Conservation (phyloP, 768 basidiomycete species). For the Rubroboletus satanas region DNA sequence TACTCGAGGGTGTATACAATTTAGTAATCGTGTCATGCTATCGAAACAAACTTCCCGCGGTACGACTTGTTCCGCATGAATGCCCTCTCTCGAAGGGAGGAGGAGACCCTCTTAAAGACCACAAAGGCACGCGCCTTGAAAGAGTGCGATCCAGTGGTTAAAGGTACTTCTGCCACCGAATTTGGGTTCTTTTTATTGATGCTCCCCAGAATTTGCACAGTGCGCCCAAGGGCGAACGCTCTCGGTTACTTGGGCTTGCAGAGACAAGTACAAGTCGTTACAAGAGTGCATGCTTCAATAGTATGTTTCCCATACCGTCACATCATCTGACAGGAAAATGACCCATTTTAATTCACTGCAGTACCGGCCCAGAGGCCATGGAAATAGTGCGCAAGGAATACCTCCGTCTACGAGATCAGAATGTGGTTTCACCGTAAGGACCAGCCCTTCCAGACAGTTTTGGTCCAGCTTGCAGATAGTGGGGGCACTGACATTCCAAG, state of each 20-base stretch:
- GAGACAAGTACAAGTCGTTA: slow-evolving; percentile 58
- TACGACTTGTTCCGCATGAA: slow-evolving; percentile 50
- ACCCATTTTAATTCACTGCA: slow-evolving; percentile 23
- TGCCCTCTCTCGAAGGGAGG: slow-evolving; percentile 81
- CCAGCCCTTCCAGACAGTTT: neutral
- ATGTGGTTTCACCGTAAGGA: neutral
- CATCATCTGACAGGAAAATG: neutral
- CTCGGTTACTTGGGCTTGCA: slow-evolving; percentile 84
- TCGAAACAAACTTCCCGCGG: slow-evolving; percentile 3
- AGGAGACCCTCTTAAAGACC: slow-evolving; percentile 78
- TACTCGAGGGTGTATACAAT: neutral
- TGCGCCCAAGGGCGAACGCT: slow-evolving; percentile 78
- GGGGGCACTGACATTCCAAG: neutral
- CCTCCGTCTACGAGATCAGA: slow-evolving; percentile 54
- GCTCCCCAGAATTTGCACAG: slow-evolving; percentile 67
- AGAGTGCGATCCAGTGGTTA: slow-evolving; percentile 73
- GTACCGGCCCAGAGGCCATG: slow-evolving; percentile 74
- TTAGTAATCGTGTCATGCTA: slow-evolving; percentile 6
- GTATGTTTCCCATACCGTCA: slow-evolving; percentile 41
- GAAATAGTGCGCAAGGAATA: slow-evolving; percentile 69
- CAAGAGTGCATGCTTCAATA: slow-evolving; percentile 79
- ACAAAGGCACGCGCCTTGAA: slow-evolving; percentile 76
- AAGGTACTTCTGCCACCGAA: slow-evolving; percentile 40
- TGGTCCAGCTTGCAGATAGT: neutral
- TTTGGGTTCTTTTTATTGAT: neutral